Percentiles rank a stretch among this genome's conserved stretches.
phyloP scores from a whole-genome alignment of 345 rosid genomes.

The Pistacia integerrima region DNA sequence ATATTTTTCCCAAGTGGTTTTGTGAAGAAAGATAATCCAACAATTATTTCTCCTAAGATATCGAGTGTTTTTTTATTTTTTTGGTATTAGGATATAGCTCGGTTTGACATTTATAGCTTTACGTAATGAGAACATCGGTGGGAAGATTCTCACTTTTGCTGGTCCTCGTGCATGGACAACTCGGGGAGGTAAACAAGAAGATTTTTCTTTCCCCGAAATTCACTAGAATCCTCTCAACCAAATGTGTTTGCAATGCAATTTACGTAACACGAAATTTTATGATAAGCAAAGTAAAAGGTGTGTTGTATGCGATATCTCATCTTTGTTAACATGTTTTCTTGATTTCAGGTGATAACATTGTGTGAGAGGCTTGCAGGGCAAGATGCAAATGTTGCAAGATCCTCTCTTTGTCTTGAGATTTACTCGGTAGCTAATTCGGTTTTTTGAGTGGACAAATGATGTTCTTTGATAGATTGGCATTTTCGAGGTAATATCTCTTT shows the following conservation, averaged over 20 bases:
- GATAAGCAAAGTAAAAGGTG: neutral
- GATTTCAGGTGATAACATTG: constrained; percentile 75
- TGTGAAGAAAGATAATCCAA: neutral
- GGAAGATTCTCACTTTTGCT: constrained; percentile 87
- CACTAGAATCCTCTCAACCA: neutral
- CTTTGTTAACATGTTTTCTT: neutral
- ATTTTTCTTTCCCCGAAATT: neutral
- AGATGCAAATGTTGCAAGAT: constrained; percentile 93
- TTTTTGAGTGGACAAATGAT: constrained; percentile 94
- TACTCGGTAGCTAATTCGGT: constrained; percentile 75
- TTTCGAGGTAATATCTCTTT: constrained; percentile 69
- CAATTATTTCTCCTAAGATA: neutral
- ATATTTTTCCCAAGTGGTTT: neutral
- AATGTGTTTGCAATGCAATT: neutral
- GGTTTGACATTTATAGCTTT: constrained; percentile 83
- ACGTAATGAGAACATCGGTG: constrained; percentile 68
- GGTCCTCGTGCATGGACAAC: constrained; percentile 99
- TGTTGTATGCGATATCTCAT: constrained; percentile 4
- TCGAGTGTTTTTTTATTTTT: too few relatives aligned
- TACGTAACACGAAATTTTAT: neutral
- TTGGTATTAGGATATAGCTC: too few relatives aligned
- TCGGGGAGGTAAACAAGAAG: constrained; percentile 70
- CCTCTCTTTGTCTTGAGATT: constrained; percentile 80
- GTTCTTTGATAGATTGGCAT: constrained; percentile 95
- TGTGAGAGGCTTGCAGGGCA: constrained; percentile 98